These are phyloP conservation scores for Colletotrichum spinosum DNA, from an alignment of 2,329 filamentous ascomycete genomes.

Conservation along the genomic window DNA sequence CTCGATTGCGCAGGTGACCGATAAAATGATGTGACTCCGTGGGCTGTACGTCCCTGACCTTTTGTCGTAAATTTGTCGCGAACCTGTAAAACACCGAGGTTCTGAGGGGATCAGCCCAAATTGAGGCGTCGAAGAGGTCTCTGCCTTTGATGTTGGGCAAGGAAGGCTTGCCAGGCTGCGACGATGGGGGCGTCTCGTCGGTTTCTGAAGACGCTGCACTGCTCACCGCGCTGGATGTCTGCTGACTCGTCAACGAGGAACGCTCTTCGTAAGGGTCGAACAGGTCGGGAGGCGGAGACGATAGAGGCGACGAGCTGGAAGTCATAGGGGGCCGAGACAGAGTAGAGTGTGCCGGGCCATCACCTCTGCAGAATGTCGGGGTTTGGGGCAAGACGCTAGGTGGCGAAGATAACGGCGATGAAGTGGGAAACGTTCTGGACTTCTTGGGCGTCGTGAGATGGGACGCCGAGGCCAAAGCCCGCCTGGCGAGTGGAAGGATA, in stretches of 20 bases:
- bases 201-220: conserved; percentile 58
- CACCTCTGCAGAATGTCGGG: background rate
- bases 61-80: conserved; percentile 74
- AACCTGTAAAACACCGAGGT: conserved; percentile 81
- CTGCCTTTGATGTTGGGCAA: conserved; percentile 76
- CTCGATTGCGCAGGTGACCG: conserved; percentile 72
- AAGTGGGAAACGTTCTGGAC: conserved; percentile 34
- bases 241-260: conserved; percentile 48
- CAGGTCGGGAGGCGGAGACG: conserved; percentile 64
- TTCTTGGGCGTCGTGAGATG: background rate
- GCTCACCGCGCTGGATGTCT: conserved; percentile 48
- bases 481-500: too few species aligned
- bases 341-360: conserved; percentile 1
- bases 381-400: conserved; percentile 34
- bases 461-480: too few species aligned
- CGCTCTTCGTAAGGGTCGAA: conserved; percentile 62
- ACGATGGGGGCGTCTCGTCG: conserved; percentile 56
- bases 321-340: background rate
- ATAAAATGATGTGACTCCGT: conserved; percentile 78
- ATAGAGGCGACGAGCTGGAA: conserved; percentile 65
- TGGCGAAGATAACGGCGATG: conserved; percentile 53
- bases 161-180: conserved; percentile 49
- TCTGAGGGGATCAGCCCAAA: conserved; percentile 75
- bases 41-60: conserved; percentile 71
- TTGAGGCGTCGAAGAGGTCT: conserved; percentile 77